A percentile compares a stretch with the other conserved stretches of the same genome.
These are phyloP conservation scores for Turnera subulata DNA, from an alignment of 345 rosid genomes.

Conservation along the genomic window DNA sequence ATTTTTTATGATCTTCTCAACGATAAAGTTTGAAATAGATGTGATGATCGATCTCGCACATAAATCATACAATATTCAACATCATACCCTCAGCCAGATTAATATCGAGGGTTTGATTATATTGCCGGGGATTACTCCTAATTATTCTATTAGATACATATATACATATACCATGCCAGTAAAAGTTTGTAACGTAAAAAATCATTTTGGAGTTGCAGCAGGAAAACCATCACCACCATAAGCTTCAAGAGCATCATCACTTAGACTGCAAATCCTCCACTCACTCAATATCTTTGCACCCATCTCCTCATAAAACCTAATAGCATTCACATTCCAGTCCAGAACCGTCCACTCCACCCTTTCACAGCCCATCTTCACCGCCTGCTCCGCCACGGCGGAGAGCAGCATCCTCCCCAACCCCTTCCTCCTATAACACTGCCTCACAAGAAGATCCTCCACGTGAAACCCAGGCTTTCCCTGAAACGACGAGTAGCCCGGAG, in stretches of 20 bases:
- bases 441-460: constrained; percentile 73
- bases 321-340: constrained; percentile 84
- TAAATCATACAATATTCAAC: too few relatives aligned
- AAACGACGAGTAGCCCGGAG: constrained; percentile 69
- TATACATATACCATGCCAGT: too few relatives aligned
- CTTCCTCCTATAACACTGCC: constrained; percentile 70
- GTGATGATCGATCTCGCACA: too few relatives aligned
- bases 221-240: too few relatives aligned
- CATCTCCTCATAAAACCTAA: constrained; percentile 76
- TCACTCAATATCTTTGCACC: constrained; percentile 70
- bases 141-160: too few relatives aligned
- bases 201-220: too few relatives aligned
- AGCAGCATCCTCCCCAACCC: constrained; percentile 72
- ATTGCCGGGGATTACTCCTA: too few relatives aligned
- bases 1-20: too few relatives aligned
- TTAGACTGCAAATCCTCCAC: constrained; percentile 77
- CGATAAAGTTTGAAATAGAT: too few relatives aligned
- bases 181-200: too few relatives aligned
- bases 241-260: constrained; percentile 69
- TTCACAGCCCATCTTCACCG: constrained; percentile 79
- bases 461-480: constrained; percentile 74
- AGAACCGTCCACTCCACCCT: constrained; percentile 88
- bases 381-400: constrained; percentile 71
- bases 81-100: too few relatives aligned
- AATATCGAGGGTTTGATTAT: too few relatives aligned